A percentile compares a stretch with the other conserved stretches of the same genome.
Evolutionary conservation across 257 asterid species (phyloP).

Genomic region (Coffea canephora): DNA sequence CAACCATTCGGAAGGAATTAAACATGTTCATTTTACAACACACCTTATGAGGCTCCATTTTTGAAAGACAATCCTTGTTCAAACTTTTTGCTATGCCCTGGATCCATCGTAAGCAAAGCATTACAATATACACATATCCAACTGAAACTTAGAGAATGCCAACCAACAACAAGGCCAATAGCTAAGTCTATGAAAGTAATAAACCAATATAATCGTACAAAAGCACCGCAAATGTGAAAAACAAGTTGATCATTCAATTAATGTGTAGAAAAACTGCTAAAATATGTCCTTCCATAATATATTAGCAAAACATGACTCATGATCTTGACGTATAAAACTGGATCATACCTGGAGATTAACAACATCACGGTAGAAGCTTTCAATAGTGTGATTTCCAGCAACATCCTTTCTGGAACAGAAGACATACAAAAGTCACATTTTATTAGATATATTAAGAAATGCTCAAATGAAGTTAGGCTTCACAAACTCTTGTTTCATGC

Average conservation of each 20-base stretch:
- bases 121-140: neutral
- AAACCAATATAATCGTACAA: neutral
- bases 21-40: conserved; percentile 17
- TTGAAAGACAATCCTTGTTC: conserved; percentile 69
- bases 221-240: neutral
- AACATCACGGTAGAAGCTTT: conserved; percentile 68
- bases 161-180: neutral
- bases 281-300: neutral
- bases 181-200: neutral
- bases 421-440: conserved; percentile 18
- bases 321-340: conserved; percentile 14
- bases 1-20: conserved; percentile 14
- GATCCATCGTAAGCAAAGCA: conserved; percentile 21
- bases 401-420: conserved; percentile 68
- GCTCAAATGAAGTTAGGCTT: neutral
- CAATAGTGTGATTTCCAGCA: conserved; percentile 57
- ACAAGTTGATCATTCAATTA: neutral
- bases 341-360: conserved; percentile 73
- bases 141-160: neutral
- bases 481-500: neutral
- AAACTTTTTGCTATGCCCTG: conserved; percentile 78
- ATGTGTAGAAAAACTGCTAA: neutral
- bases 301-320: neutral
- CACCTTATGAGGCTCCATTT: conserved; percentile 73
- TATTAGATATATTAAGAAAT: neutral